phyloP scores from a whole-genome alignment of 163 green algal species.

The Coccomyxa subellipsoidea region DNA sequence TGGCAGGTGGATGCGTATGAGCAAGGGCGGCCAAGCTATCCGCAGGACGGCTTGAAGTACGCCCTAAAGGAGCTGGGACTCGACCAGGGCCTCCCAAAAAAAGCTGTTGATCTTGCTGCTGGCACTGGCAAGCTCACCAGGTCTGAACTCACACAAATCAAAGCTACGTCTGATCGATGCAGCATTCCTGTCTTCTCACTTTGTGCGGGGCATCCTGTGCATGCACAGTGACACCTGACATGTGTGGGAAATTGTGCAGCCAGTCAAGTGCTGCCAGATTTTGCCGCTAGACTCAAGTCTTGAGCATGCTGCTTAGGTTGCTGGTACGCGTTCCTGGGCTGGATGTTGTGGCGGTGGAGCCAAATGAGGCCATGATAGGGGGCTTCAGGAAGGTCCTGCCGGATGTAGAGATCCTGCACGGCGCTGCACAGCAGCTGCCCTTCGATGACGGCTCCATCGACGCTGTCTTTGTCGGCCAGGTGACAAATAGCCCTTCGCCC shows the following conservation, averaged over 20 bases:
- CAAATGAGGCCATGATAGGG: conserved; percentile 9
- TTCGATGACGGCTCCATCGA: neutral
- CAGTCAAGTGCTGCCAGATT: too few species aligned
- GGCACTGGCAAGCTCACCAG: neutral
- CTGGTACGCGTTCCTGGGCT: neutral
- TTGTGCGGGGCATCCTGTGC: too few species aligned
- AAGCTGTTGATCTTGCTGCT: neutral
- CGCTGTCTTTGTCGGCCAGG: neutral
- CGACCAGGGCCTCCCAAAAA: neutral
- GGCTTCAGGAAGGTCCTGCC: neutral
- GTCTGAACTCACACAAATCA: too few species aligned
- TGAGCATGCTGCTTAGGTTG: neutral
- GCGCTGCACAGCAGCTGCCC: neutral
- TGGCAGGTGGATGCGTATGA: conserved; percentile 7
- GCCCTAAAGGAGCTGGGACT: neutral
- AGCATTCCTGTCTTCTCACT: too few species aligned
- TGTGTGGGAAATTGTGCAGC: too few species aligned
- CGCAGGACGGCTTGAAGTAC: neutral
- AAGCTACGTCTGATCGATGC: too few species aligned
- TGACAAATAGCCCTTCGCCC: neutral
- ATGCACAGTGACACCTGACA: too few species aligned
- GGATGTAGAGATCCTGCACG: neutral
- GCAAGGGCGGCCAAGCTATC: neutral
- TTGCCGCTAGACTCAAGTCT: too few species aligned
- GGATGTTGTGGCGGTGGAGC: neutral